Conservation (phyloP, 306 rosid genomes). For the Purshia tridentata region DNA sequence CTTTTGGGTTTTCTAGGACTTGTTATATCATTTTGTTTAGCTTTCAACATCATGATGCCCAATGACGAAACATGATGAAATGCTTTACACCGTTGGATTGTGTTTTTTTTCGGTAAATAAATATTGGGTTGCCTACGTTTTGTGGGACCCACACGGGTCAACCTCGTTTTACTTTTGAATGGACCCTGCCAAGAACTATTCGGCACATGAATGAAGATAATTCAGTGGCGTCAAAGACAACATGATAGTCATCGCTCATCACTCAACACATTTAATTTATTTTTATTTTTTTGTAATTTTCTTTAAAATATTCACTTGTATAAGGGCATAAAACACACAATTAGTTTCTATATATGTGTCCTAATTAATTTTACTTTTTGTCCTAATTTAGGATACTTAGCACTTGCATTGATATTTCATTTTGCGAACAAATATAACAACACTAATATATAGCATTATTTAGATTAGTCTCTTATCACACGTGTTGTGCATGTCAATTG, state of each 20-base stretch:
- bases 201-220: background rate
- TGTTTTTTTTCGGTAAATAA: background rate
- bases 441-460: too few relatives aligned
- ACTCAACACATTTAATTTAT: background rate
- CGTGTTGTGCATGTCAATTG: too few relatives aligned
- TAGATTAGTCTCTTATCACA: too few relatives aligned
- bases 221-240: background rate
- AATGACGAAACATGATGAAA: background rate
- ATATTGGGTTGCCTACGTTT: background rate
- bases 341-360: too few relatives aligned
- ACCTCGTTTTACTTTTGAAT: constrained; percentile 8
- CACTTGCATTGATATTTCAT: too few relatives aligned
- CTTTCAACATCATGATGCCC: constrained; percentile 29
- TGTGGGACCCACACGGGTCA: constrained; percentile 8
- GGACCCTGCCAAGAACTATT: background rate
- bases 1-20: constrained; percentile 8
- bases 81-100: background rate
- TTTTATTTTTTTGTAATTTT: background rate
- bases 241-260: background rate
- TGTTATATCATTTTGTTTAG: background rate
- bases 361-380: too few relatives aligned
- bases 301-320: too few relatives aligned
- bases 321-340: too few relatives aligned
- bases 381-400: too few relatives aligned
- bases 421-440: too few relatives aligned